Conservation (phyloP, 2,329 filamentous ascomycete genomes). For the Penicillium hordei region DNA sequence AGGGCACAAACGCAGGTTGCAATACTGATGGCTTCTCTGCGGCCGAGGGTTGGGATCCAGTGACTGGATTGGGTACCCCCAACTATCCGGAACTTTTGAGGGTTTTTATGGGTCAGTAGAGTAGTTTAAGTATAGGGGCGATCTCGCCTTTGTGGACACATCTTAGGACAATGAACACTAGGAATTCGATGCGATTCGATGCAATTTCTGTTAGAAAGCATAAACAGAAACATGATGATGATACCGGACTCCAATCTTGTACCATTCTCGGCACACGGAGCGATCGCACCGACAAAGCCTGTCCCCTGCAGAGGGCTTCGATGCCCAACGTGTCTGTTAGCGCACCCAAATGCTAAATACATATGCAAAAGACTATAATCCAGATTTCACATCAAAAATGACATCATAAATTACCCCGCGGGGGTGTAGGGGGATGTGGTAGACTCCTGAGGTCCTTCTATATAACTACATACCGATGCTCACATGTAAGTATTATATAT, state of each 20-base stretch:
- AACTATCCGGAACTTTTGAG: slow-evolving; percentile 35
- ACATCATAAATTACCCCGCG: background rate
- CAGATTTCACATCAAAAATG: background rate
- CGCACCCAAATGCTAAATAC: no score
- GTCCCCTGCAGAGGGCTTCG: no score
- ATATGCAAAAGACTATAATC: background rate
- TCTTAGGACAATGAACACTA: background rate
- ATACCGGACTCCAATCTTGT: background rate
- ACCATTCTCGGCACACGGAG: background rate
- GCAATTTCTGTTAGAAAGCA: background rate
- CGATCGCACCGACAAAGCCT: background rate
- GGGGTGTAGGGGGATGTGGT: no score
- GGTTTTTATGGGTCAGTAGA: slow-evolving; percentile 30
- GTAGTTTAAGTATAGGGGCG: background rate
- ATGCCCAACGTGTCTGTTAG: no score
- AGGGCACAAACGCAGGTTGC: slow-evolving; percentile 34
- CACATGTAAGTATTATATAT: background rate
- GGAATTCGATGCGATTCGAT: background rate
- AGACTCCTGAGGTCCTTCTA: no score
- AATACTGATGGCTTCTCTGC: slow-evolving; percentile 31
- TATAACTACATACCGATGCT: no score
- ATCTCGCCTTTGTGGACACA: background rate
- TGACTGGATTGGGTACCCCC: slow-evolving; percentile 38
- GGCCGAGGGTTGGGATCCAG: slow-evolving; percentile 33
- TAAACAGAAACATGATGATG: background rate